Percentiles rank a stretch among this genome's conserved stretches.
Evolutionary conservation across 164 flowering plant species (phyloP).

Genomic region (Stephania yunnanensis): DNA sequence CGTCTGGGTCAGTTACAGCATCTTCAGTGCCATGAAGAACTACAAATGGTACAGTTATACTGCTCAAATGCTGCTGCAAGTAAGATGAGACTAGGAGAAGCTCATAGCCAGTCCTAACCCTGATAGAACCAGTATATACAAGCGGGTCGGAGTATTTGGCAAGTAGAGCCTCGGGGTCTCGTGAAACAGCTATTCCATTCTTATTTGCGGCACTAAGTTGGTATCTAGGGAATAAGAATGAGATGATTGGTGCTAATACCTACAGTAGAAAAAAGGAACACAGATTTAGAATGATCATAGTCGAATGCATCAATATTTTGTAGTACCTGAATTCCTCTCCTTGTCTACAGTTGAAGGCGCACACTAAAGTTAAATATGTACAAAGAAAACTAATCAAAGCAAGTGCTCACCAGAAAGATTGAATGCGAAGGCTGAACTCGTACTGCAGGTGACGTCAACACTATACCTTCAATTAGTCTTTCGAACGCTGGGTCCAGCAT

Average conservation of each 20-base stretch:
- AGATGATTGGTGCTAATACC: constrained; percentile 18
- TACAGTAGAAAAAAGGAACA: neutral
- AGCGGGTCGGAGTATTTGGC: constrained; percentile 21
- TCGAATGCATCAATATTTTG: neutral
- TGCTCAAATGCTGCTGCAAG: constrained; percentile 18
- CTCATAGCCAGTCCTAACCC: constrained; percentile 19
- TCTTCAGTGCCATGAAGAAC: constrained; percentile 24
- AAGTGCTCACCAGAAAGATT: constrained; percentile 43
- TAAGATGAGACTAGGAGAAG: constrained; percentile 15
- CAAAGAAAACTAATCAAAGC: neutral
- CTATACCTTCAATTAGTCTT: constrained; percentile 44
- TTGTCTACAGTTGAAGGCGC: neutral
- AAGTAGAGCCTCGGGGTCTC: constrained; percentile 19
- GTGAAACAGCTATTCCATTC: constrained; percentile 16
- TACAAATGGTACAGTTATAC: constrained; percentile 11
- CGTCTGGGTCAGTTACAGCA: constrained; percentile 15
- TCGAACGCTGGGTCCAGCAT: constrained; percentile 63
- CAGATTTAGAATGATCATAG: neutral
- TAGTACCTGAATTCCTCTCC: too few relatives aligned
- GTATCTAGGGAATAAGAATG: constrained; percentile 17
- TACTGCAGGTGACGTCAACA: constrained; percentile 80
- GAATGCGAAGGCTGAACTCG: constrained; percentile 90
- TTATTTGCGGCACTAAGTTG: constrained; percentile 21
- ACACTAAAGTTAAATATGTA: neutral
- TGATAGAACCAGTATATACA: constrained; percentile 18